Evolutionary conservation across 352 stramenopile species (phyloP).

Genomic region (Stramenopiles sp.): DNA sequence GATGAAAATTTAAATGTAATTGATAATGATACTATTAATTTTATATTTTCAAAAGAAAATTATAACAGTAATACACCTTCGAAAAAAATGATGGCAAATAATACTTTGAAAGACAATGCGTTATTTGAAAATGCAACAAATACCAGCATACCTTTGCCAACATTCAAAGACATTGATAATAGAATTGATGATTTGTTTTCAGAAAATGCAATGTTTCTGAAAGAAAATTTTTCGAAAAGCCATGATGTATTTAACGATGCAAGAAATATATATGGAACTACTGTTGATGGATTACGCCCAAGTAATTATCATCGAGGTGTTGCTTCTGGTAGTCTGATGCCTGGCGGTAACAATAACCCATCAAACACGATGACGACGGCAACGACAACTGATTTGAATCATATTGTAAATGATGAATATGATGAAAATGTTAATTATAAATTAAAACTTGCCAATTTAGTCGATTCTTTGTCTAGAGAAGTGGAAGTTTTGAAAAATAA

Average conservation of each 20-base stretch:
- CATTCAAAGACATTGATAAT: neutral
- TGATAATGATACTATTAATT: neutral
- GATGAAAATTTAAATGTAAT: neutral
- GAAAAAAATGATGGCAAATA: neutral
- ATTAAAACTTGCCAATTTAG: neutral
- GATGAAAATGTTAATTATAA: neutral
- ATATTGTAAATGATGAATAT: neutral
- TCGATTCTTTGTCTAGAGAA: neutral
- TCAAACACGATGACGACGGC: neutral
- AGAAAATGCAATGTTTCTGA: neutral
- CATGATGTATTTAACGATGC: neutral
- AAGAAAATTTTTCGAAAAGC: neutral
- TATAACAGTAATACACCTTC: neutral
- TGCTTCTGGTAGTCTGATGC: neutral
- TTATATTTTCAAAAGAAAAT: neutral
- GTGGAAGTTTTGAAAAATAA: neutral
- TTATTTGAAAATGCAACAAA: neutral
- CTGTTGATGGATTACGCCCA: neutral
- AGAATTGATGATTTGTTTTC: neutral
- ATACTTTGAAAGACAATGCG: neutral
- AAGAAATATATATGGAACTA: neutral
- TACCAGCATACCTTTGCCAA: neutral
- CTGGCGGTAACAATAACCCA: neutral
- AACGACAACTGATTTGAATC: neutral
- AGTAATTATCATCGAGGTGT: neutral